phyloP scores from a whole-genome alignment of 306 rosid genomes.

The Nissolia schottii region DNA sequence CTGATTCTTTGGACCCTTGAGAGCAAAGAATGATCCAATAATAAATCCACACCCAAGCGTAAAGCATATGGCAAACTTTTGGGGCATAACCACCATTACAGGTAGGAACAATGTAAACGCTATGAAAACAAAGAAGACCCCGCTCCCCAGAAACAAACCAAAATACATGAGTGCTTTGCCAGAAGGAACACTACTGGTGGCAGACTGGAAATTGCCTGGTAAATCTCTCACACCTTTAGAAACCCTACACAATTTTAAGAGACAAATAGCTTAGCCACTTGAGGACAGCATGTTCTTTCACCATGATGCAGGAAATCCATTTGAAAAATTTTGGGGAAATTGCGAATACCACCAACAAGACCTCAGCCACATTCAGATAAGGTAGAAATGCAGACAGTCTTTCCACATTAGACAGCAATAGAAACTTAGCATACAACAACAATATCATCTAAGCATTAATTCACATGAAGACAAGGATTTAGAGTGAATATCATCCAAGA shows the following conservation, averaged over 20 bases:
- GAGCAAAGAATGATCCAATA: slow-evolving; percentile 91
- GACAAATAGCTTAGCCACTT: slow-evolving; percentile 9
- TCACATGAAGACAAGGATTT: not conserved
- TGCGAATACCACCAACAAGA: not conserved
- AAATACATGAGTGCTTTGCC: slow-evolving; percentile 93
- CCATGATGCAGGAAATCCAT: not conserved
- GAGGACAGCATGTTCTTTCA: slow-evolving; percentile 24
- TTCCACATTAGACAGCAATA: not conserved
- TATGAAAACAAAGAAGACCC: slow-evolving; percentile 88
- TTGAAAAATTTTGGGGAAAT: not conserved
- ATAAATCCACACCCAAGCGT: slow-evolving; percentile 96
- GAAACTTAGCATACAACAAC: too few relatives aligned
- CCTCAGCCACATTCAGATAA: slow-evolving; percentile 8
- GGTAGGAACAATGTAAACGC: slow-evolving; percentile 97
- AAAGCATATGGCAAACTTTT: slow-evolving; percentile 96
- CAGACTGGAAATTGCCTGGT: slow-evolving; percentile 86
- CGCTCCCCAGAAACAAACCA: slow-evolving; percentile 82
- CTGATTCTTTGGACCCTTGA: slow-evolving; percentile 88
- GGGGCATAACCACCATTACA: slow-evolving; percentile 96
- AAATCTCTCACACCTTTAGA: slow-evolving; percentile 95
- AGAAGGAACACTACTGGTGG: slow-evolving; percentile 84
- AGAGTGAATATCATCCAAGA: not conserved
- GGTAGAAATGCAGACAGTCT: slow-evolving; percentile 12
- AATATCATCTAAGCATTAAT: not conserved
- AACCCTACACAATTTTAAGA: slow-evolving; percentile 50